Conservation (phyloP, 2,329 filamentous ascomycete species). For the Cladosporium phlei region DNA sequence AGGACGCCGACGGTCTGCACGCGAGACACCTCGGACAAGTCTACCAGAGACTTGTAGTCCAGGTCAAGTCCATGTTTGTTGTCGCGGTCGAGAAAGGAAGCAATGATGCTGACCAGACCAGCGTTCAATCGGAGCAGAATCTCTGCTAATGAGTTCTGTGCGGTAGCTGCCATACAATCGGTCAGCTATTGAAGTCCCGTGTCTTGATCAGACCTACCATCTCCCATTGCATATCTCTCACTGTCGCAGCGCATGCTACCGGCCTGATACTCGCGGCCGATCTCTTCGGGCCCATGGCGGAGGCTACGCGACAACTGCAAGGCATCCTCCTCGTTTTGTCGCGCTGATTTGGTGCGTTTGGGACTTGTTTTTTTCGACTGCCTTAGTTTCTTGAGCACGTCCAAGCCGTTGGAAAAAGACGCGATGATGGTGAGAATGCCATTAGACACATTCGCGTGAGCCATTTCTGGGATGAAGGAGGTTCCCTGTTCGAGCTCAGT, state of each 20-base stretch:
- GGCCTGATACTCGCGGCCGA: constrained; percentile 38
- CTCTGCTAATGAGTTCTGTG: constrained; percentile 43
- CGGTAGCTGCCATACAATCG: constrained; percentile 34
- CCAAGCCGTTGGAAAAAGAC: constrained; percentile 42
- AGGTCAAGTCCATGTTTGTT: constrained; percentile 29
- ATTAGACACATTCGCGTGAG: constrained; percentile 20
- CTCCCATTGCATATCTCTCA: constrained; percentile 39
- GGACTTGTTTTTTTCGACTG: constrained; percentile 30
- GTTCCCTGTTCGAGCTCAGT: no score
- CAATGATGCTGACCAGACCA: constrained; percentile 44
- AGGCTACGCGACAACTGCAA: constrained; percentile 37
- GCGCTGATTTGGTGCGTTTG: constrained; percentile 18
- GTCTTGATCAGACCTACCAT: constrained; percentile 33
- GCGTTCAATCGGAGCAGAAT: constrained; percentile 45
- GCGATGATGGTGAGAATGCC: constrained; percentile 39
- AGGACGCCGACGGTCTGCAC: constrained; percentile 41
- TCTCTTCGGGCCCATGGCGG: constrained; percentile 38
- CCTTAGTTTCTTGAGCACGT: constrained; percentile 41
- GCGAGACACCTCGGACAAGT: constrained; percentile 42
- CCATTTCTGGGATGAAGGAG: no score
- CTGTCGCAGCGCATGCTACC: constrained; percentile 35
- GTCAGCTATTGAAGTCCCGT: neutral
- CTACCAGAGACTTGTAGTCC: constrained; percentile 43
- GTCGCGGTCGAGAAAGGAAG: constrained; percentile 38
- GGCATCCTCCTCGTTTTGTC: constrained; percentile 31